Evolutionary conservation across 23 red algal genomes (phyloP).

Genomic region (Gracilaria domingensis): DNA sequence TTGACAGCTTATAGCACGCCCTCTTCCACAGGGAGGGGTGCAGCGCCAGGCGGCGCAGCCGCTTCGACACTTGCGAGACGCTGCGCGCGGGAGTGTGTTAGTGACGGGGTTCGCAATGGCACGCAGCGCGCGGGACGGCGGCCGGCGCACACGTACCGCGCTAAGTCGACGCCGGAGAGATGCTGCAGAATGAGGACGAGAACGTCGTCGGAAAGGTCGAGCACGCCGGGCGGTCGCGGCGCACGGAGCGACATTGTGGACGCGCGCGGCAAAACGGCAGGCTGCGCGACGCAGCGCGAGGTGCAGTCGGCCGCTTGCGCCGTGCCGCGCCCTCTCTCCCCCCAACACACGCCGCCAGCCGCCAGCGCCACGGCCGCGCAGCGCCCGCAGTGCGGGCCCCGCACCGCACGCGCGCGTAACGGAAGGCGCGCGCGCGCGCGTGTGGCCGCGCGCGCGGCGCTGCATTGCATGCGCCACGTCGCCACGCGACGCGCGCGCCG

Average conservation of each 20-base stretch:
- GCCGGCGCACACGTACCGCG: constrained; percentile 37
- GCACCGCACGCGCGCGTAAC: too few relatives aligned
- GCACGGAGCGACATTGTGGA: background rate
- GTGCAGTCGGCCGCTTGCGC: too few relatives aligned
- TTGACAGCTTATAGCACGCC: constrained; percentile 28
- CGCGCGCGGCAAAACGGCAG: background rate
- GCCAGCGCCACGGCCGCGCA: too few relatives aligned
- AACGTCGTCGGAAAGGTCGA: constrained; percentile 50
- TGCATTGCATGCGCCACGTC: background rate
- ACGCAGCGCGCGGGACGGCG: background rate
- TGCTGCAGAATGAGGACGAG: constrained; percentile 32
- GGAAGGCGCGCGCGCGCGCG: too few relatives aligned
- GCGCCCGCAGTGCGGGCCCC: too few relatives aligned
- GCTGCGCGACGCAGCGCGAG: background rate
- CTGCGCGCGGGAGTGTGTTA: background rate
- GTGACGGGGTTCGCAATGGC: background rate
- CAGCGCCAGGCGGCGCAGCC: constrained; percentile 3
- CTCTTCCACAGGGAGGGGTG: constrained; percentile 40
- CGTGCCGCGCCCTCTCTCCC: too few relatives aligned
- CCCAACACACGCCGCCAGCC: too few relatives aligned
- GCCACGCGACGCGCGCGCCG: background rate
- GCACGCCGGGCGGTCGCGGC: background rate
- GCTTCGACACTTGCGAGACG: constrained; percentile 54
- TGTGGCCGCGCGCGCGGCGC: too few relatives aligned
- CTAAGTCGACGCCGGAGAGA: constrained; percentile 51